Conservation (phyloP, 352 stramenopile genomes). For the Phytophthora podocarpi region DNA sequence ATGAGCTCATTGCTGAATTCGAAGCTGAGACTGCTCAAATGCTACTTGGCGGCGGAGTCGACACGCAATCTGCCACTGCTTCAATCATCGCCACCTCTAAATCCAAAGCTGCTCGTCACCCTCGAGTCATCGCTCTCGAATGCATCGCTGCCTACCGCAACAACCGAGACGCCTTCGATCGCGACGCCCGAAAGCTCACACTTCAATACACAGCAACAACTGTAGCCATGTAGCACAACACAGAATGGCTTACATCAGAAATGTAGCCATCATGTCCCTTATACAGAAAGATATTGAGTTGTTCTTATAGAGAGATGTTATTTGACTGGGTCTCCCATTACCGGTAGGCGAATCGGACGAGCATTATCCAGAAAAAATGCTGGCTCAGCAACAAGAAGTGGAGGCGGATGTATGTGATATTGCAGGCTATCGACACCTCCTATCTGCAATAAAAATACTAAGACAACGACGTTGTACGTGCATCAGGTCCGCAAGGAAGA, state of each 20-base stretch:
- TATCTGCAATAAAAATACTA: not conserved
- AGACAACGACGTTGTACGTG: not conserved
- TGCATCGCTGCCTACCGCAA: constrained; percentile 55
- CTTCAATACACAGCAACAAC: no score
- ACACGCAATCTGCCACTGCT: constrained; percentile 5
- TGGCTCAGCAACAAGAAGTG: constrained; percentile 79
- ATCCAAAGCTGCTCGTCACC: constrained; percentile 42
- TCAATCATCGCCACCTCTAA: constrained; percentile 19
- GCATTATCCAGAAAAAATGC: not conserved
- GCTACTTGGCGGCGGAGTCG: constrained; percentile 14
- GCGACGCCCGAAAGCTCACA: constrained; percentile 44
- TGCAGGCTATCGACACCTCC: not conserved
- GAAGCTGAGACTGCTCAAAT: constrained; percentile 42
- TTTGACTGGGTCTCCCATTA: constrained; percentile 23
- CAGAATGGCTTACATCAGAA: not conserved
- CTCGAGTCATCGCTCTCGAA: constrained; percentile 55
- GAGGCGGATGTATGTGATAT: constrained; percentile 71
- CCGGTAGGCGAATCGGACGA: no score
- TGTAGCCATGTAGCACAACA: no score
- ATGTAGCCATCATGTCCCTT: constrained; percentile 11
- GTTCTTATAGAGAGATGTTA: constrained; percentile 31
- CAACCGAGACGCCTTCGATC: constrained; percentile 40
- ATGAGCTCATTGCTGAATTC: constrained; percentile 51
- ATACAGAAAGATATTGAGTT: constrained; percentile 10
- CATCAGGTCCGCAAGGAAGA: constrained; percentile 95